These are phyloP conservation scores for Penicillium brevicompactum DNA, from an alignment of 2,329 filamentous ascomycete species.

Conservation along the genomic window DNA sequence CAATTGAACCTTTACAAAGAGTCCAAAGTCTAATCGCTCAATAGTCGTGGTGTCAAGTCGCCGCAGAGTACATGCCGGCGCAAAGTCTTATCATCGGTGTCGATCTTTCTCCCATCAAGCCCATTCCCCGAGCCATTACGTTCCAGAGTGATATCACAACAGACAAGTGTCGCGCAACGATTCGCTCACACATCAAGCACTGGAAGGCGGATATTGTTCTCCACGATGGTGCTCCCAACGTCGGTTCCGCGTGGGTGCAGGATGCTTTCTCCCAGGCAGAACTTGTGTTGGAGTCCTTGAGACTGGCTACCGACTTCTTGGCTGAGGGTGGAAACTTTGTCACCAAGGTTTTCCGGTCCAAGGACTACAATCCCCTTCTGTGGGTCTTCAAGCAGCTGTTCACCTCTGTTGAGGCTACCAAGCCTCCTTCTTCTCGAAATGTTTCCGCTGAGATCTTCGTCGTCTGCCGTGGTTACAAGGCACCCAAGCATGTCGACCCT, in stretches of 20 bases:
- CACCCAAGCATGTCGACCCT: slow-evolving; percentile 88
- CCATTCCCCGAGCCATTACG: slow-evolving; percentile 89
- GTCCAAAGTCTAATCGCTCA: slow-evolving; percentile 19
- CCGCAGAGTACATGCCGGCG: slow-evolving; percentile 89
- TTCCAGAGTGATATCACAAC: slow-evolving; percentile 99
- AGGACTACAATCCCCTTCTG: slow-evolving; percentile 92
- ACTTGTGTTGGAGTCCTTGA: slow-evolving; percentile 84
- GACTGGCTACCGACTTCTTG: slow-evolving; percentile 91
- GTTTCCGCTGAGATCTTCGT: slow-evolving; percentile 99
- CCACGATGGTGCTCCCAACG: slow-evolving; percentile 96
- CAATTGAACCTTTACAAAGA: neutral
- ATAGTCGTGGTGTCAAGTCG: slow-evolving; percentile 93
- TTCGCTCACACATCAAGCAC: slow-evolving; percentile 86
- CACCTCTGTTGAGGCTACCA: slow-evolving; percentile 92
- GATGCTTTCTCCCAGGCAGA: slow-evolving; percentile 98
- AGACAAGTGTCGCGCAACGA: slow-evolving; percentile 89
- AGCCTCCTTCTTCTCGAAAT: slow-evolving; percentile 92
- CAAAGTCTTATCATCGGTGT: slow-evolving; percentile 91
- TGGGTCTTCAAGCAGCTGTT: slow-evolving; percentile 99
- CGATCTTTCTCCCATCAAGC: slow-evolving; percentile 91
- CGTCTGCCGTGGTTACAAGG: slow-evolving; percentile 92
- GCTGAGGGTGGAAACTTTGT: slow-evolving; percentile 89
- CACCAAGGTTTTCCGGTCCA: slow-evolving; percentile 95
- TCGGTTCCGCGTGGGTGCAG: slow-evolving; percentile 96
- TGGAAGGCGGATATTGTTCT: slow-evolving; percentile 96